Evolutionary conservation across 2,329 filamentous ascomycete species (phyloP), one percentile per base, ranked within the genome.

Genomic region (Emergomyces pasteurianus): DNA sequence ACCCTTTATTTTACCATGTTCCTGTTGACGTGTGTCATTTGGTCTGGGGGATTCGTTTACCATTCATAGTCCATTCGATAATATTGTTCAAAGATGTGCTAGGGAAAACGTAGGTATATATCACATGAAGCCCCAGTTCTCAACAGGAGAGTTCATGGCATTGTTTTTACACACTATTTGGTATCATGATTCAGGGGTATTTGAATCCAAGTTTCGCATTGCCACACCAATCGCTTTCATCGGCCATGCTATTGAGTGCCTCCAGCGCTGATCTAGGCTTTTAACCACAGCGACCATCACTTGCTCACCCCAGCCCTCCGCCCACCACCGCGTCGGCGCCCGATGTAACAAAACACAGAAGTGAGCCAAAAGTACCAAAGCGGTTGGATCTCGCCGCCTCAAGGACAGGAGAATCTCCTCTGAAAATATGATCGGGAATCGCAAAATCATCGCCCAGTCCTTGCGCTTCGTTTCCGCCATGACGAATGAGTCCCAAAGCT

Each of bases 321-420:
- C 54, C 66, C 66, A 67, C 67, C 67, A 67, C 7, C 60, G 58
- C 2, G 58, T 28, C 5, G 64, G 59, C 7, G 63, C 60, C 28
- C 58, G 57, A 47, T 66, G 58, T 1, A 72, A 66, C 18, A 76
- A 61, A 5, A 75, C 67, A 21, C 72, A 73, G 59, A 71, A 76
- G 59, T 76, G 69, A 10, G 73, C 73, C 10, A 75, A 62, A 21
- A 76, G 68, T 31, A 75, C 69, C 16, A 76, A 62, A 1, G 72
- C 72, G 21, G 71, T 66, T 1, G 63, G 60, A 36, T 73, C 68
- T 58, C 69, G 70, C 46, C 65, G 59, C 38, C 70, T 69, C 28
- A 74, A 60, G 67, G 66, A 62, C 64, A 69, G 2, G 60, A 75
- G 43, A 26, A 61, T 53, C n/a, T 36, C 42, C 71, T 64, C 61